Percentiles rank a stretch among this genome's conserved stretches.
These are phyloP conservation scores for Hydnum rufescens DNA, from an alignment of 768 basidiomycete genomes.

Conservation along the genomic window DNA sequence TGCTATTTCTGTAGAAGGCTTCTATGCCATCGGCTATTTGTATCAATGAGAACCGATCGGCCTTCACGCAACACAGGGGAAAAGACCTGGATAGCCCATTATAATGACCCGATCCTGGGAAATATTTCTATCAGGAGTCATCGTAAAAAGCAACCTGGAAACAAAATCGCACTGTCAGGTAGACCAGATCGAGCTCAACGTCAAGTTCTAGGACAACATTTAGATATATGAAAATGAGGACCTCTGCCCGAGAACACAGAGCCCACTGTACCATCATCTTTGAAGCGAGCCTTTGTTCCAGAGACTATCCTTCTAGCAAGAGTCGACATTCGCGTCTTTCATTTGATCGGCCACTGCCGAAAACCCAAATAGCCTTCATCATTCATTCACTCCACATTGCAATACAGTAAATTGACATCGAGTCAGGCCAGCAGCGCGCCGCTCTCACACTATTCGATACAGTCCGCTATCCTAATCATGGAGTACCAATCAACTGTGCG, in stretches of 20 bases:
- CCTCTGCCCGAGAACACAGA: no score
- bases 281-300: conserved; percentile 62
- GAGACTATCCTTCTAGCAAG: conserved; percentile 57
- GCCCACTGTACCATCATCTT: conserved; percentile 29
- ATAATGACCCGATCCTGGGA: conserved; percentile 8
- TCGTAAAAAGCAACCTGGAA: background rate
- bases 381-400: no score
- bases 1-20: conserved; percentile 57
- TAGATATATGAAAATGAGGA: background rate
- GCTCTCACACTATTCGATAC: no score
- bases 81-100: conserved; percentile 41
- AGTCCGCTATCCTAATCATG: no score
- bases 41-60: background rate
- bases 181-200: conserved; percentile 35
- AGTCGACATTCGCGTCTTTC: conserved; percentile 35
- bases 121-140: background rate
- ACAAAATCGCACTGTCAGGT: conserved; percentile 8
- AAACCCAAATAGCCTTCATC: no score
- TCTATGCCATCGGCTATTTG: conserved; percentile 44
- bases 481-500: no score
- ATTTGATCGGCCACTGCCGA: no score
- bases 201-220: conserved; percentile 28
- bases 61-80: background rate
- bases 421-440: no score
- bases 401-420: no score